Evolutionary conservation across 768 basidiomycete genomes (phyloP).

Genomic region (Imleria badia): DNA sequence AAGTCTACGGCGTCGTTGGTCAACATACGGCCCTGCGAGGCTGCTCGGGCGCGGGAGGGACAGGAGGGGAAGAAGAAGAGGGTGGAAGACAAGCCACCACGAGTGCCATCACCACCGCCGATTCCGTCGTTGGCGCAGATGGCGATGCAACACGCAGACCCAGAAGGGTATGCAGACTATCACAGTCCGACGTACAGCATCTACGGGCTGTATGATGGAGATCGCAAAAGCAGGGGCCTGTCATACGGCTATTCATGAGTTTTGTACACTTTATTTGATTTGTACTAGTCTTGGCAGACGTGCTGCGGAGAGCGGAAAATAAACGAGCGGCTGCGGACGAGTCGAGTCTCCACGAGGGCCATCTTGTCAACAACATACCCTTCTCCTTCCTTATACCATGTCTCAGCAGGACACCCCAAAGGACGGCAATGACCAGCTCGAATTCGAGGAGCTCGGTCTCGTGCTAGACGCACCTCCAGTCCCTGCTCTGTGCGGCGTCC

Average conservation of each 20-base stretch:
- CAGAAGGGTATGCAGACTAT: constrained; percentile 63
- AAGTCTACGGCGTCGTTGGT: constrained; percentile 36
- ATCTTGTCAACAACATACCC: constrained; percentile 9
- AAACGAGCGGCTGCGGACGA: constrained; percentile 11
- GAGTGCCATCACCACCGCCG: constrained; percentile 77
- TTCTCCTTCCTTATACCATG: constrained; percentile 27
- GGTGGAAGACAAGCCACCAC: constrained; percentile 63
- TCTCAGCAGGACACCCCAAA: constrained; percentile 29
- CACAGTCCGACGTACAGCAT: constrained; percentile 83
- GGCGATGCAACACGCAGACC: constrained; percentile 64
- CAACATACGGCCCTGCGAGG: constrained; percentile 29
- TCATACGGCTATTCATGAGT: constrained; percentile 27
- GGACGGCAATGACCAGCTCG: constrained; percentile 37
- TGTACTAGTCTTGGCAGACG: constrained; percentile 15
- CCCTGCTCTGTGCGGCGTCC: constrained; percentile 66
- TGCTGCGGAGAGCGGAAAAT: constrained; percentile 23
- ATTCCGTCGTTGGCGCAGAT: constrained; percentile 73
- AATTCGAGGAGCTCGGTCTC: constrained; percentile 47
- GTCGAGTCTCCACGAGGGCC: not conserved
- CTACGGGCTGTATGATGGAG: constrained; percentile 68
- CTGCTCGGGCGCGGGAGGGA: constrained; percentile 29
- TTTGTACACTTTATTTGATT: constrained; percentile 8
- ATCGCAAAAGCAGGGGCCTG: constrained; percentile 48
- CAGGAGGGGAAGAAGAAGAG: constrained; percentile 26
- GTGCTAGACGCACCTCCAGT: constrained; percentile 36